Evolutionary conservation across 148 eudicot genomes (phyloP).

Genomic region (Limonium bicolor): DNA sequence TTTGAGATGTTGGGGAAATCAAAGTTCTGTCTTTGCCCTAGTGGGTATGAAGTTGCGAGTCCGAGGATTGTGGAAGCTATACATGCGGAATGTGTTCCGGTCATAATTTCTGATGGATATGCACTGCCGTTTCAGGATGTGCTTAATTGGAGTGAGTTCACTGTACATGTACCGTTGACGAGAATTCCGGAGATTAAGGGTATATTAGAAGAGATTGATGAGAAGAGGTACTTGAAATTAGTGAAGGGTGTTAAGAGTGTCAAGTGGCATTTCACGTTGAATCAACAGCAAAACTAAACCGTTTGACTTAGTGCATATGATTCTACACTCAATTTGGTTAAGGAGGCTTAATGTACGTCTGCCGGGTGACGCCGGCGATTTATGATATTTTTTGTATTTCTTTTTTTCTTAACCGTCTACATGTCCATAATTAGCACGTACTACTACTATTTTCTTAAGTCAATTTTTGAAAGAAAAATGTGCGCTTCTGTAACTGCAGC

Average conservation of each 20-base stretch:
- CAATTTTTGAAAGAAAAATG: too few species aligned
- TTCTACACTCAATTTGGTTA: slow-evolving; percentile 58
- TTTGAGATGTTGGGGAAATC: slow-evolving; percentile 17
- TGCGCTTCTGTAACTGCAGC: too few species aligned
- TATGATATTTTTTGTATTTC: too few species aligned
- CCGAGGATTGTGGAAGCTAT: slow-evolving; percentile 54
- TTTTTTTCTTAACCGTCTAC: too few species aligned
- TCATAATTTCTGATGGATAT: slow-evolving; percentile 41
- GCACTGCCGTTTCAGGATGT: slow-evolving; percentile 58
- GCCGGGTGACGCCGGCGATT: too few species aligned
- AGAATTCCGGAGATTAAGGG: slow-evolving; percentile 31
- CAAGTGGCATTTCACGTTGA: slow-evolving; percentile 36
- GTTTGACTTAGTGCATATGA: slow-evolving; percentile 42
- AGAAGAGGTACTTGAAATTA: slow-evolving; percentile 22
- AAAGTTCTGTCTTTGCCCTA: slow-evolving; percentile 60
- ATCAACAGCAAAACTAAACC: slow-evolving; percentile 39
- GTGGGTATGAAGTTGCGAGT: slow-evolving; percentile 71
- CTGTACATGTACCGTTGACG: slow-evolving; percentile 30
- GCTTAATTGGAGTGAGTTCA: slow-evolving; percentile 41
- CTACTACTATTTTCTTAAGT: too few species aligned
- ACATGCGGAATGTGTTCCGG: slow-evolving; percentile 50
- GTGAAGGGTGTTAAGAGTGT: slow-evolving; percentile 29
- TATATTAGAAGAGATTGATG: slow-evolving; percentile 22
- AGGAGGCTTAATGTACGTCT: slow-evolving; percentile 37
- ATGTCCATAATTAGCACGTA: too few species aligned